Base-by-base conservation (phyloP, 2,329 filamentous ascomycete species). In the Exophiala xenobiotica region DNA sequence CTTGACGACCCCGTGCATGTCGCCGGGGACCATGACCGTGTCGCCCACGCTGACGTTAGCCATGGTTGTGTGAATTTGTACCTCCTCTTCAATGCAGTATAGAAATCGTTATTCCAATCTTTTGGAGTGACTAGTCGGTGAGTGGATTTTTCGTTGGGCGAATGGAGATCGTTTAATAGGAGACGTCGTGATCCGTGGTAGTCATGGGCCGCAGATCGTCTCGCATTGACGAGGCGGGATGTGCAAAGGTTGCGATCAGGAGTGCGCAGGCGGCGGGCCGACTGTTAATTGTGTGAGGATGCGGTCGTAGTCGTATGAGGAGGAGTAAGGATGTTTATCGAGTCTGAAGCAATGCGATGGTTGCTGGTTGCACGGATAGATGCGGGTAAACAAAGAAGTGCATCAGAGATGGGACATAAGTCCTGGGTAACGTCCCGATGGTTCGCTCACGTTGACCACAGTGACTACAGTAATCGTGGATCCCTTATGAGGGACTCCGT, bases 1-100 rank as follows among this genome's bases (percentile, higher is more conserved):
- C 67, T 88, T 92, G 60, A 97, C 85, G 2, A 83, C 87, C 42
- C 93, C 93, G 60, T 86, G 77, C 90, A 99, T 96, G 68, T 86
- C 89, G 35, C 93, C 93, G 9, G 61, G 61, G 20, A 63, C 60
- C 49, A 54, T 55, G 47, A 63, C 61, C 6, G 49, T 57, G 51
- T 63, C 61, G 19, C 61, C 61, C 8, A 63, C 54, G 37, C 44
- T 51, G 38, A 60, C 29, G 23, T 44, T 39, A 31, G 54, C 50
- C 61, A 63, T 63, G 27, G 24, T 53, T 37, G n/a, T n/a, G n/a
- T n/a, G 40, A n/a, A n/a, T 29, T 18, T 16, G 27, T 12, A n/a
- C 14, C 9, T 6, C 20, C 6, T 24, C 20, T 35, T 14, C 31
- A 35, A 12, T 35, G 31, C n/a, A 5, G 31, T 16, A n/a, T 14